These are phyloP conservation scores for Reticulascus tulasneorum DNA, from an alignment of 2,329 filamentous ascomycete species.

Conservation along the genomic window DNA sequence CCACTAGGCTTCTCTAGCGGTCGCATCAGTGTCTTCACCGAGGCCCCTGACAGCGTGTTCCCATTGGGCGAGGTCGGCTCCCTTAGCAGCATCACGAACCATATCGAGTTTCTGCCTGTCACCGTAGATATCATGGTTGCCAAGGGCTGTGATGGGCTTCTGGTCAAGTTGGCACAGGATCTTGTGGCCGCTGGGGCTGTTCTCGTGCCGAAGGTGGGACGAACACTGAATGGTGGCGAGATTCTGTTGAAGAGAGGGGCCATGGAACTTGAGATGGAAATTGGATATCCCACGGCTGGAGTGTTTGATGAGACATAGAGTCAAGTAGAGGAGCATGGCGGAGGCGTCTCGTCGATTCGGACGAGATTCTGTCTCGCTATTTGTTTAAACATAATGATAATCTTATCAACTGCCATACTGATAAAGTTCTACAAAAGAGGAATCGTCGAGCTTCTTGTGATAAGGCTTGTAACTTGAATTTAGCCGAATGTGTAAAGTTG, in stretches of 20 bases:
- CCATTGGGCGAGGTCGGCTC: constrained; percentile 36
- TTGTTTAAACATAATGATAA: no score
- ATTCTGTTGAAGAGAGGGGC: constrained; percentile 17
- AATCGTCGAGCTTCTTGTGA: no score
- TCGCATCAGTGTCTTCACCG: constrained; percentile 29
- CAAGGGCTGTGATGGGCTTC: constrained; percentile 56
- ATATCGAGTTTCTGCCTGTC: constrained; percentile 50
- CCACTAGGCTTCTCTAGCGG: constrained; percentile 41
- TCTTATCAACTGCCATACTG: no score
- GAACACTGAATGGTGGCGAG: constrained; percentile 20
- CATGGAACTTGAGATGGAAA: constrained; percentile 1
- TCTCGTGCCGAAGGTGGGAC: constrained; percentile 38
- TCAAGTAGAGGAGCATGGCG: no score
- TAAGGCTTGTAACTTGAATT: no score
- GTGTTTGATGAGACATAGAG: no score
- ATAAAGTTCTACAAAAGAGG: no score
- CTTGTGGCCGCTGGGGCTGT: constrained; percentile 46
- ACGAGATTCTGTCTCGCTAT: no score
- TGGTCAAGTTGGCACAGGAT: constrained; percentile 50
- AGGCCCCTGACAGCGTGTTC: constrained; percentile 36
- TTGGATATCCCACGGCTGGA: no score
- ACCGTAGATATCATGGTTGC: constrained; percentile 54
- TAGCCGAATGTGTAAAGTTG: no score
- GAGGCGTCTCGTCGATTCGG: no score
- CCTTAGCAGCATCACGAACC: constrained; percentile 34